phyloP scores from a whole-genome alignment of 768 basidiomycete species.

The Naematelia aurantialba region DNA sequence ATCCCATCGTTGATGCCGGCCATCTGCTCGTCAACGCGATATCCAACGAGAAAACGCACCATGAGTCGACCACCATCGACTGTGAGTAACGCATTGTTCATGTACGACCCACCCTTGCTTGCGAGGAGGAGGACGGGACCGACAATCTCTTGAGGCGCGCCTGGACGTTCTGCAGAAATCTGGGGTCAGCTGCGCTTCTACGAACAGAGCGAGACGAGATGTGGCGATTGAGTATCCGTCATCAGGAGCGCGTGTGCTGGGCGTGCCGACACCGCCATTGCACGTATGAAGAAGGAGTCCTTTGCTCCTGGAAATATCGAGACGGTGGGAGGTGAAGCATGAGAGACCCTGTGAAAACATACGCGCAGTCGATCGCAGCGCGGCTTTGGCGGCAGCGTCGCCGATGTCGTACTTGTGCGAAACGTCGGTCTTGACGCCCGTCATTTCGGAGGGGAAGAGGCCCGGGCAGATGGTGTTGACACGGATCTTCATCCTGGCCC shows the following conservation, averaged over 20 bases:
- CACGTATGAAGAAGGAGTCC: not conserved
- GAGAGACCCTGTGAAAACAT: not conserved
- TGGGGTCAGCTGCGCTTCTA: not conserved
- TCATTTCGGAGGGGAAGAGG: slow-evolving; percentile 41
- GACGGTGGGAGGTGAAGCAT: not conserved
- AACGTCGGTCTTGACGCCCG: slow-evolving; percentile 10
- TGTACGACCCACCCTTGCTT: slow-evolving; percentile 28
- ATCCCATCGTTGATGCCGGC: slow-evolving; percentile 33
- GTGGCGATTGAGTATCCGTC: not conserved
- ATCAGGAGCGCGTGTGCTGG: too few species aligned
- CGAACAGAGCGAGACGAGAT: not conserved
- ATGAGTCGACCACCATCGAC: slow-evolving; percentile 25
- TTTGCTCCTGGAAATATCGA: not conserved
- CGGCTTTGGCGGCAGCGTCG: slow-evolving; percentile 12
- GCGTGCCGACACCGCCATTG: not conserved
- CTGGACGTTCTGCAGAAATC: slow-evolving; percentile 20
- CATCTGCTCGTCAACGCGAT: slow-evolving; percentile 6
- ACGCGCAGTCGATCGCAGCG: slow-evolving; percentile 14
- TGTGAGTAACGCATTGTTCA: slow-evolving; percentile 29
- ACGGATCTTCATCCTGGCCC: slow-evolving; percentile 32
- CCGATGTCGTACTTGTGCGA: slow-evolving; percentile 11
- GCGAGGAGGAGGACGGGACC: slow-evolving; percentile 33
- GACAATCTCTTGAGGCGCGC: slow-evolving; percentile 31
- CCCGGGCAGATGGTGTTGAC: slow-evolving; percentile 40
- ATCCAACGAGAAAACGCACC: slow-evolving; percentile 4